A percentile compares a stretch with the other conserved stretches of the same genome.
Evolutionary conservation across 192 early-diverging fungal species (phyloP).

Genomic region (Podila verticillata): DNA sequence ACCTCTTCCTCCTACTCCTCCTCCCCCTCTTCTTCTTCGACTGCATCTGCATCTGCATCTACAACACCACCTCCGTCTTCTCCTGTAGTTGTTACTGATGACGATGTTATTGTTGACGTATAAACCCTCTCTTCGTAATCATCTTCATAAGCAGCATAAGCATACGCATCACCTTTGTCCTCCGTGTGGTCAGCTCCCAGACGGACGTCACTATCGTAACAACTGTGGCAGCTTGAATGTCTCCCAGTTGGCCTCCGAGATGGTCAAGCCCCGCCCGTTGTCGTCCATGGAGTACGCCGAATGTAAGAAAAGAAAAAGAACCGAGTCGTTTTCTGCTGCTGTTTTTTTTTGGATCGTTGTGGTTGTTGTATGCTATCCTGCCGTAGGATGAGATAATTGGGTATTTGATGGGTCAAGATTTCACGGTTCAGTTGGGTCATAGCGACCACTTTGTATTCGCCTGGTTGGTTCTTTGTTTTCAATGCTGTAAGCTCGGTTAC

Average conservation of each 20-base stretch:
- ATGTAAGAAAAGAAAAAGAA: constrained; percentile 12
- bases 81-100: too few species aligned
- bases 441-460: too few species aligned
- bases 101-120: not conserved
- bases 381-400: not conserved
- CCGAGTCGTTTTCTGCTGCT: not conserved
- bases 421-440: not conserved
- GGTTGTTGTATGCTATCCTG: not conserved
- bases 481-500: too few species aligned
- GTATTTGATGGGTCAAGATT: too few species aligned
- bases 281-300: constrained; percentile 28
- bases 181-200: too few species aligned
- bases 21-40: not conserved
- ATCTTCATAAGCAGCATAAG: too few species aligned
- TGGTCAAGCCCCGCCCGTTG: not conserved
- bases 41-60: not conserved
- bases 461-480: too few species aligned
- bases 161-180: too few species aligned
- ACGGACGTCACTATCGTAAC: too few species aligned
- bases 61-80: not conserved
- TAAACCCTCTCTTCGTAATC: not conserved
- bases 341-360: not conserved
- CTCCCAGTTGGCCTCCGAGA: not conserved
- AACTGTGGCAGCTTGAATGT: not conserved
- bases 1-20: too few species aligned